Evolutionary conservation across 1,139 yeast genomes (phyloP).

Genomic region (Kurtzmaniella natalensis): DNA sequence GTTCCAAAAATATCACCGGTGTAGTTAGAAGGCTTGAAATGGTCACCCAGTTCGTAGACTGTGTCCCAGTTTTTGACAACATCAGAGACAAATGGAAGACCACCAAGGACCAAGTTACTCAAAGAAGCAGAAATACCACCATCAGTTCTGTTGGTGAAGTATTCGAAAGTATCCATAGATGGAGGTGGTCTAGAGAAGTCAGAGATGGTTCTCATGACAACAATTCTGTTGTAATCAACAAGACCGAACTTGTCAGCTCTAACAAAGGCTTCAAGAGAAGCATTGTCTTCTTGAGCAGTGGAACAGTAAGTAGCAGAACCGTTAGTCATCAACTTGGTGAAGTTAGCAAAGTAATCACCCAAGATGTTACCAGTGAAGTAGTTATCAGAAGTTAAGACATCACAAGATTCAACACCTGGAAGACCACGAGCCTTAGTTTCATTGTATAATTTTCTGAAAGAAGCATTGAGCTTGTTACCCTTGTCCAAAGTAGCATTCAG

Average conservation of each 20-base stretch:
- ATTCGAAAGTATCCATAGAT: constrained; percentile 40
- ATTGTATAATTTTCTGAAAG: constrained; percentile 45
- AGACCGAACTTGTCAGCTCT: constrained; percentile 54
- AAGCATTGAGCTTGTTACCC: constrained; percentile 41
- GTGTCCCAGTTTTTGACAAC: constrained; percentile 50
- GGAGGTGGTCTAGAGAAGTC: constrained; percentile 60
- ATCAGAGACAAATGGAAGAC: constrained; percentile 52
- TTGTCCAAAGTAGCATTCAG: constrained; percentile 37
- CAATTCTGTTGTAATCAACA: constrained; percentile 54
- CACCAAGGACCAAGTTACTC: constrained; percentile 51
- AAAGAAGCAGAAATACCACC: constrained; percentile 53
- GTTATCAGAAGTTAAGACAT: constrained; percentile 57
- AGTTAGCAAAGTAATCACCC: constrained; percentile 47
- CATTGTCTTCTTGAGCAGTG: constrained; percentile 69
- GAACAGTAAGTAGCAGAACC: constrained; percentile 58
- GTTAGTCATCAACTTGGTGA: constrained; percentile 49
- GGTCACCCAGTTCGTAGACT: constrained; percentile 32
- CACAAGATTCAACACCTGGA: constrained; percentile 53
- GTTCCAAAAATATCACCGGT: constrained; percentile 58
- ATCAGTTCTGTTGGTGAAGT: constrained; percentile 46
- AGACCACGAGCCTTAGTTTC: constrained; percentile 46
- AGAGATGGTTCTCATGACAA: constrained; percentile 60
- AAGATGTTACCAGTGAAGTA: constrained; percentile 54
- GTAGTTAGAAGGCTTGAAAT: constrained; percentile 46
- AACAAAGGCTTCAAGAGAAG: constrained; percentile 55